phyloP scores from a whole-genome alignment of 768 basidiomycete species.

The Podaxis sp. region DNA sequence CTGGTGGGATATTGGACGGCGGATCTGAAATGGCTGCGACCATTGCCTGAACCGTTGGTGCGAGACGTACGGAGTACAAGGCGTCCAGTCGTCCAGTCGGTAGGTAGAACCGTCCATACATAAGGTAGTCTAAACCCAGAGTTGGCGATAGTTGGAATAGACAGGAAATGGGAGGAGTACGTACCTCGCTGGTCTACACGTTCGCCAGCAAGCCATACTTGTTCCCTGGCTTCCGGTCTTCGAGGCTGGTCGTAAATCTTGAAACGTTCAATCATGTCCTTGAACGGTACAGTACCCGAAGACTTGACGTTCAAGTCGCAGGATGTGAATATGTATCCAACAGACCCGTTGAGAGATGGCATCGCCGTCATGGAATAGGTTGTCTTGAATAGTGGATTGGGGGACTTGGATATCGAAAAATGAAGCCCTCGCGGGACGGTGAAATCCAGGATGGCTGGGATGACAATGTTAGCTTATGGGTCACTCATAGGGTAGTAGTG shows the following conservation, averaged over 20 bases:
- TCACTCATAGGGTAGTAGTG: background rate
- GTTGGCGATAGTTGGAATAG: slow-evolving; percentile 15
- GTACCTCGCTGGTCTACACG: slow-evolving; percentile 72
- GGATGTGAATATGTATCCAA: slow-evolving; percentile 92
- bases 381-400: slow-evolving; percentile 84
- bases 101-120: slow-evolving; percentile 89
- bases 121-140: slow-evolving; percentile 64
- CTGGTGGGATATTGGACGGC: slow-evolving; percentile 41
- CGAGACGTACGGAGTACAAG: slow-evolving; percentile 77
- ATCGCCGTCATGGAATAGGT: slow-evolving; percentile 92
- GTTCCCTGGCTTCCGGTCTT: slow-evolving; percentile 70
- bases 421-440: slow-evolving; percentile 76
- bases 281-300: slow-evolving; percentile 72
- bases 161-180: background rate
- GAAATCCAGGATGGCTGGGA: slow-evolving; percentile 86
- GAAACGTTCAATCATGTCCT: slow-evolving; percentile 88
- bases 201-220: slow-evolving; percentile 80
- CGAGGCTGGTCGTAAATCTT: slow-evolving; percentile 78
- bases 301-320: slow-evolving; percentile 71
- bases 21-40: slow-evolving; percentile 87
- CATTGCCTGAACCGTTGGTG: slow-evolving; percentile 74
- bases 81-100: slow-evolving; percentile 88
- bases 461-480: slow-evolving; percentile 4
- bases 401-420: slow-evolving; percentile 81
- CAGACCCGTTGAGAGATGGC: slow-evolving; percentile 87